phyloP scores from a whole-genome alignment of 176 grass and related monocot genomes.

The Cenchrus americanus region DNA sequence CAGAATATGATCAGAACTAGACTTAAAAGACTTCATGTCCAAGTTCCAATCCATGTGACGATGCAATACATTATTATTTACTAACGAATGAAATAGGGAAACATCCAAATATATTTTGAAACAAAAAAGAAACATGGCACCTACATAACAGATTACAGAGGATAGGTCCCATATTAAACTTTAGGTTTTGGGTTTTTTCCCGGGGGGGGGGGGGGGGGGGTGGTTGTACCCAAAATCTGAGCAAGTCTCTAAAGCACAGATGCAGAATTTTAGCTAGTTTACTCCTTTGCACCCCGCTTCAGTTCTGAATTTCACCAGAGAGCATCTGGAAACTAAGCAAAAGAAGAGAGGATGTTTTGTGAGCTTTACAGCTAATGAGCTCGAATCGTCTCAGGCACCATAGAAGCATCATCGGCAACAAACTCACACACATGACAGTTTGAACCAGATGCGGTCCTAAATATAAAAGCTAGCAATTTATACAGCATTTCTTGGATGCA shows the following conservation, averaged over 20 bases:
- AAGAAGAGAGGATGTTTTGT: background rate
- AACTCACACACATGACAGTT: slow-evolving; percentile 15
- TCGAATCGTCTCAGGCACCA: slow-evolving; percentile 37
- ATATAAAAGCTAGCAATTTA: slow-evolving; percentile 41
- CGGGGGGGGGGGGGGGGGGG: too few relatives aligned
- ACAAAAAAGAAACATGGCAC: too few relatives aligned
- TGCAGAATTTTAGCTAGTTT: background rate
- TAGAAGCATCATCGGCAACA: slow-evolving; percentile 30
- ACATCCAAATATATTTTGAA: background rate
- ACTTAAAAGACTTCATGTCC: too few relatives aligned
- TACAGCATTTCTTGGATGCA: slow-evolving; percentile 30
- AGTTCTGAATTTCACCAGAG: background rate
- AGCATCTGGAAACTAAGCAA: background rate
- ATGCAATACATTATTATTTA: too few relatives aligned
- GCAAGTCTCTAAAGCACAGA: slow-evolving; percentile 1
- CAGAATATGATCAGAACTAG: too few relatives aligned
- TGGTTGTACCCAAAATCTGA: too few relatives aligned
- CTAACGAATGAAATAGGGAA: background rate
- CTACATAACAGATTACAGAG: too few relatives aligned
- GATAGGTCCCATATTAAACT: background rate
- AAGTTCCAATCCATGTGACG: too few relatives aligned
- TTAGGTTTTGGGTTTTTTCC: too few relatives aligned
- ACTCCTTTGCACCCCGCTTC: background rate
- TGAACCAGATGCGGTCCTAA: background rate
- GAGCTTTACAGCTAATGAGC: slow-evolving; percentile 11